Base-by-base conservation (phyloP, 129 eudicot genomes). In the Pseudognaphalium luteoalbum region DNA sequence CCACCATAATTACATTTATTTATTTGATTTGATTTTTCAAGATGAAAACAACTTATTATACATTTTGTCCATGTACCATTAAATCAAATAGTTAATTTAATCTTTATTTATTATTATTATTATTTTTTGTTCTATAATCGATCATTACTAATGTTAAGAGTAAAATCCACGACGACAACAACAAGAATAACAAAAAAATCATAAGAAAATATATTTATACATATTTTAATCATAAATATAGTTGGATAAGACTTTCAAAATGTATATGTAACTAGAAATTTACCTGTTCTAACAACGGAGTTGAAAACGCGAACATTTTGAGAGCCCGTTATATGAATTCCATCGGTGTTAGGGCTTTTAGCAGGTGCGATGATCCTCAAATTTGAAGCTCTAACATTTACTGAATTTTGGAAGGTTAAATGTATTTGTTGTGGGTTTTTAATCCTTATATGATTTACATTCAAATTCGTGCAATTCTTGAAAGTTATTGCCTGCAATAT, bases 291-390 rank as follows among this genome's bases (percentile, higher is more conserved):
- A 4, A 91, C 76, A 29, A 35, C 17, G 68, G 91, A 91, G 25
- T 80, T 82, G 6, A 70, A 0, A 32, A 95, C 75, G 1, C 30
- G 72, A 79, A 95, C 82, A 64, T 91, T 80, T 66, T 81, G 71
- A 39, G 96, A 82, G 7, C 71, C 81, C 1, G 96, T 71, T 41
- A 95, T 73, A 71, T 95, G 99, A 75, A 95, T 80, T 10, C 99
- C 99, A 70, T 95, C 99, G 8, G 99, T 95, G 81, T 95, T 95
- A 66, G 99, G 99, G 74, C 99, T 95, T 2, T 56, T 17, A 29
- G 47, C 86, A 6, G 96, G 97, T 20, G 99, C 90, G 20, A 67
- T 59, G 1, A 88, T 81, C 51, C 22, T 63, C 54, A 95, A 80
- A 81, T 80, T 70, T 11, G 88, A 87, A 74, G 86, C 96, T 61